Evolutionary conservation across 139 green algal genomes (phyloP).

Genomic region (Protoeuglena noctilucae): DNA sequence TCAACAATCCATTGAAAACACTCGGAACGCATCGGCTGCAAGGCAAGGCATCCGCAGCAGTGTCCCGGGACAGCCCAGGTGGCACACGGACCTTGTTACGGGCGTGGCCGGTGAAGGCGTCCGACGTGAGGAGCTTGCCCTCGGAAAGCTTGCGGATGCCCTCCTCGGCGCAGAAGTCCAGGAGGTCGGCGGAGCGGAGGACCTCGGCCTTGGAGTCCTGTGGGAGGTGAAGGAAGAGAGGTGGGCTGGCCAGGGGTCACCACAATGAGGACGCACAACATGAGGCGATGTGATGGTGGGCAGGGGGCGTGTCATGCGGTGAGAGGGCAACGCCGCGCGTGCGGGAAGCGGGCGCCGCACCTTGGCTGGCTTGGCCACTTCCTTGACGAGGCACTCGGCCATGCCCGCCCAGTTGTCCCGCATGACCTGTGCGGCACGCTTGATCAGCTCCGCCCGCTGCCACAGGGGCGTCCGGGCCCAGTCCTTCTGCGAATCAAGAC

Average conservation of each 20-base stretch:
- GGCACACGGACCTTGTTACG: conserved; percentile 83
- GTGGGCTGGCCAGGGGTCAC: background rate
- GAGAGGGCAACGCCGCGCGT: too few species aligned
- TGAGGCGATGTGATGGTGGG: too few species aligned
- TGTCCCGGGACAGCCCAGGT: too few species aligned
- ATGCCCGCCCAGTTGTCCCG: conserved; percentile 67
- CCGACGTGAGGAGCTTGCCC: conserved; percentile 60
- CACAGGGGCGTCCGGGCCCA: conserved; percentile 56
- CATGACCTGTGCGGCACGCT: conserved; percentile 56
- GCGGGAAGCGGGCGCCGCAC: too few species aligned
- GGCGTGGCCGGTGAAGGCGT: conserved; percentile 78
- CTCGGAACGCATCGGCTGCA: background rate
- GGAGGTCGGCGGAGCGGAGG: conserved; percentile 68
- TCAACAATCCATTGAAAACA: background rate
- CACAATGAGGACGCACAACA: conserved; percentile 8
- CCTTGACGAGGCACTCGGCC: conserved; percentile 66
- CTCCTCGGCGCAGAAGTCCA: conserved; percentile 88
- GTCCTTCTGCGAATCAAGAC: too few species aligned
- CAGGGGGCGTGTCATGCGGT: conserved; percentile 51
- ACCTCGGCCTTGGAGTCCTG: conserved; percentile 28
- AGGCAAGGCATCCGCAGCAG: too few species aligned
- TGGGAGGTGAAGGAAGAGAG: too few species aligned
- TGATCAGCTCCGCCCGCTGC: conserved; percentile 66
- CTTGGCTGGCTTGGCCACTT: conserved; percentile 82
- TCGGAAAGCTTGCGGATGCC: conserved; percentile 64